Evolutionary conservation across 805 yeast species (phyloP), one percentile per base, ranked within the genome.

Genomic region (Zygotorulaspora sp.): DNA sequence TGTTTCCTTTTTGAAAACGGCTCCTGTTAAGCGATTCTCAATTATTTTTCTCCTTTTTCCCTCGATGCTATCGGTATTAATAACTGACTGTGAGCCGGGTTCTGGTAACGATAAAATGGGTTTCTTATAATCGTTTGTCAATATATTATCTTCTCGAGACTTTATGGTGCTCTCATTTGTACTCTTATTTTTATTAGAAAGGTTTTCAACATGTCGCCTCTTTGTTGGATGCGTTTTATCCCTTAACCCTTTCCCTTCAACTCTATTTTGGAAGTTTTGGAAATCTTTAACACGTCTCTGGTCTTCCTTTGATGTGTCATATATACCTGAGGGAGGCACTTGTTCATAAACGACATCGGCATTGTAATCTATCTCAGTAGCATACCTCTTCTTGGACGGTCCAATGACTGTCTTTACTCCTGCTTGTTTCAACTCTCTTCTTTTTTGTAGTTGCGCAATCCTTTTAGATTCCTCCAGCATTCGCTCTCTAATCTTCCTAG

Each of bases 401-500:
- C 68, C 72, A 33, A 80, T 58, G 23, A 55, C 57, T 14, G 74
- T 68, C 22, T 70, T 75, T 8, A 80, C 69, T 2, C 95, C 95
- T 1, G 92, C 89, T 32, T 80, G 82, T 52, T 86, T 83, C 57
- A 86, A 65, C 47, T 84, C 94, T 48, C 95, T 67, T 47, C 96
- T 68, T 47, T 80, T 83, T 49, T 88, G 95, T 9, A 90, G 55
- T 40, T 80, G 64, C 0, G 96, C 84, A 15, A 87, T 69, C 21
- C 94, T 64, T 49, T 78, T 73, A 41, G 86, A 83, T 53, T 88
- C 95, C 34, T 80, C 84, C 30, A 87, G 64, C 74, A 84, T 72
- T 35, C 92, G 67, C 57, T 90, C 97, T 40, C 97, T 68, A 2
- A 81, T 85, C 55, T 89, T 87, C 41, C 97, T 65, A 41, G 89